These are phyloP conservation scores for Saccharomycopsis babjevae DNA, from an alignment of 805 yeast genomes.

Conservation along the genomic window DNA sequence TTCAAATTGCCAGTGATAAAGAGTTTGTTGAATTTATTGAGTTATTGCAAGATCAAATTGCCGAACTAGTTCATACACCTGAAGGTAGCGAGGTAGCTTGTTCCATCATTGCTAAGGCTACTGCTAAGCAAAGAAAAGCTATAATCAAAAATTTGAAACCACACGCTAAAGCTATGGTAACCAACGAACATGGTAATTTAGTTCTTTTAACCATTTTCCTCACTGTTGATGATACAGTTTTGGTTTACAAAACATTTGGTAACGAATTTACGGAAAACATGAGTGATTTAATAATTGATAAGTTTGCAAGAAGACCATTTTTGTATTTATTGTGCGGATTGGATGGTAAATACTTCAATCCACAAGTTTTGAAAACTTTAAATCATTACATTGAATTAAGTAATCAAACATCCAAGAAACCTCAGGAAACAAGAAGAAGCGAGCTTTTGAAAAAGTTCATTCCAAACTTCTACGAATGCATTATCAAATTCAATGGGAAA, in stretches of 20 bases:
- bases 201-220: conserved; percentile 71
- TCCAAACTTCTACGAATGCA: conserved; percentile 50
- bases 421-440: conserved; percentile 58
- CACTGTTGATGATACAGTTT: conserved; percentile 90
- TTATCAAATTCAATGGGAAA: conserved; percentile 36
- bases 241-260: conserved; percentile 62
- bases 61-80: conserved; percentile 89
- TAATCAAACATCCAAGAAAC: conserved; percentile 68
- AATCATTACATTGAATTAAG: conserved; percentile 51
- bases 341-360: conserved; percentile 75
- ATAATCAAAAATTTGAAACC: conserved; percentile 63
- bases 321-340: conserved; percentile 70
- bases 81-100: conserved; percentile 93
- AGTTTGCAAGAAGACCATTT: conserved; percentile 83
- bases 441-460: conserved; percentile 60
- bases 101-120: conserved; percentile 66
- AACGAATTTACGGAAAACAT: conserved; percentile 42
- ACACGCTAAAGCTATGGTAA: conserved; percentile 66
- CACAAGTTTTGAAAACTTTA: conserved; percentile 52
- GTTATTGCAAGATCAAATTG: conserved; percentile 74
- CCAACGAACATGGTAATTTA: conserved; percentile 77
- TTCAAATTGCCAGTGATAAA: conserved; percentile 55
- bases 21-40: conserved; percentile 79
- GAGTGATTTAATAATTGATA: conserved; percentile 50
- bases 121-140: conserved; percentile 83